Evolutionary conservation across 768 basidiomycete genomes (phyloP).

Genomic region (Stropharia rugosoannulata): DNA sequence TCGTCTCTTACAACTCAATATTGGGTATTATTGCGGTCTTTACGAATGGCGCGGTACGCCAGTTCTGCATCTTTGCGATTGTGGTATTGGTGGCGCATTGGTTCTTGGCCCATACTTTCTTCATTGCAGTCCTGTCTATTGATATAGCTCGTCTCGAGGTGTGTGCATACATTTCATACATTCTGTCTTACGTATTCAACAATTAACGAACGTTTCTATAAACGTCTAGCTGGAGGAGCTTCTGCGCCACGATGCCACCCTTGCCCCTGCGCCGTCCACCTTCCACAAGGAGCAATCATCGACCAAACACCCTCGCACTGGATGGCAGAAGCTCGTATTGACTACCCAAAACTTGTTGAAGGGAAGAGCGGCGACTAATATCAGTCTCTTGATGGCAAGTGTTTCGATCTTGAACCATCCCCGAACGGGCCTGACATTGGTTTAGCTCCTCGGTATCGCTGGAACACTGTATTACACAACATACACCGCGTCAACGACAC

Average conservation of each 20-base stretch:
- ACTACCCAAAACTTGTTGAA: constrained; percentile 48
- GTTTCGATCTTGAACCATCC: constrained; percentile 7
- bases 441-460: constrained; percentile 75
- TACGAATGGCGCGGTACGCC: constrained; percentile 78
- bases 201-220: constrained; percentile 8
- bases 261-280: constrained; percentile 43
- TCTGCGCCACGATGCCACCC: constrained; percentile 65
- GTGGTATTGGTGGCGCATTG: constrained; percentile 96
- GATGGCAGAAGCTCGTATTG: constrained; percentile 41
- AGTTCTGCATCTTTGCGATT: constrained; percentile 92
- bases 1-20: constrained; percentile 81
- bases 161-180: constrained; percentile 16
- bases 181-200: neutral
- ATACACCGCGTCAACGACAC: constrained; percentile 41
- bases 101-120: constrained; percentile 96
- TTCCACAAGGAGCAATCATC: constrained; percentile 21
- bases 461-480: constrained; percentile 76
- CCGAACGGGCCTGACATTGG: constrained; percentile 3
- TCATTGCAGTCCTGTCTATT: constrained; percentile 91
- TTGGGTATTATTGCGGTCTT: constrained; percentile 75
- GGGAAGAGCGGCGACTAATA: constrained; percentile 72
- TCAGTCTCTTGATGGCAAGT: constrained; percentile 76
- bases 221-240: constrained; percentile 75
- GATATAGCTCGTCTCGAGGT: constrained; percentile 93
- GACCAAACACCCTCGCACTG: constrained; percentile 40